Conservation (phyloP, 306 rosid species). For the Ceratonia siliqua region DNA sequence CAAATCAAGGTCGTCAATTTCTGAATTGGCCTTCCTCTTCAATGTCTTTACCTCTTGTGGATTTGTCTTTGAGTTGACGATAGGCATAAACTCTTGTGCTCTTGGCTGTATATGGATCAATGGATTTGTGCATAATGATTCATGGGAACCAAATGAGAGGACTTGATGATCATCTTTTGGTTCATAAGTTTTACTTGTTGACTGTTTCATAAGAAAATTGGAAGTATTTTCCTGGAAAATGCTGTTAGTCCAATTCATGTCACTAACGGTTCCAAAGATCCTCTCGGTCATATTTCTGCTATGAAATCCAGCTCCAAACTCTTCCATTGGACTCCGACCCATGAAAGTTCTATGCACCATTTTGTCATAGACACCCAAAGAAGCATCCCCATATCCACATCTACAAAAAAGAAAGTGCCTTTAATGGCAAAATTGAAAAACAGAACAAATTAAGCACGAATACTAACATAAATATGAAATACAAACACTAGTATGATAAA, state of each 20-base stretch:
- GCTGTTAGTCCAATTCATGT: slow-evolving; percentile 31
- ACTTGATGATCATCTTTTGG: slow-evolving; percentile 36
- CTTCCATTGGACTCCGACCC: slow-evolving; percentile 28
- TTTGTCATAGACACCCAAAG: slow-evolving; percentile 52
- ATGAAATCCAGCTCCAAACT: slow-evolving; percentile 45
- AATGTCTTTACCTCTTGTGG: slow-evolving; percentile 34
- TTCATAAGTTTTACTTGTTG: slow-evolving; percentile 45
- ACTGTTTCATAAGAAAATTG: slow-evolving; percentile 35
- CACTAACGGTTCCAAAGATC: slow-evolving; percentile 26
- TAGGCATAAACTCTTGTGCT: slow-evolving; percentile 35
- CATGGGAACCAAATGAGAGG: slow-evolving; percentile 41
- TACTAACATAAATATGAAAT: no score
- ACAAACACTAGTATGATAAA: no score
- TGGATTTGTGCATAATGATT: slow-evolving; percentile 26
- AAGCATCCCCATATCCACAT: slow-evolving; percentile 45
- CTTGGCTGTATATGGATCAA: slow-evolving; percentile 24
- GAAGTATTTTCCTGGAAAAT: slow-evolving; percentile 38
- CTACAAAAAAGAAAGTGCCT: slow-evolving; percentile 22
- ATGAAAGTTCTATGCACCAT: slow-evolving; percentile 34
- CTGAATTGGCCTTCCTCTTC: slow-evolving; percentile 63
- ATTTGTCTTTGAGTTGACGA: background rate
- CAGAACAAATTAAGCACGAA: no score
- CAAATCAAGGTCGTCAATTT: slow-evolving; percentile 55
- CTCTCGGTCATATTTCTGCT: slow-evolving; percentile 42
- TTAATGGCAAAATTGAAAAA: background rate